Evolutionary conservation across 2,329 filamentous ascomycete species (phyloP).

Genomic region (Gremmenia infestans): DNA sequence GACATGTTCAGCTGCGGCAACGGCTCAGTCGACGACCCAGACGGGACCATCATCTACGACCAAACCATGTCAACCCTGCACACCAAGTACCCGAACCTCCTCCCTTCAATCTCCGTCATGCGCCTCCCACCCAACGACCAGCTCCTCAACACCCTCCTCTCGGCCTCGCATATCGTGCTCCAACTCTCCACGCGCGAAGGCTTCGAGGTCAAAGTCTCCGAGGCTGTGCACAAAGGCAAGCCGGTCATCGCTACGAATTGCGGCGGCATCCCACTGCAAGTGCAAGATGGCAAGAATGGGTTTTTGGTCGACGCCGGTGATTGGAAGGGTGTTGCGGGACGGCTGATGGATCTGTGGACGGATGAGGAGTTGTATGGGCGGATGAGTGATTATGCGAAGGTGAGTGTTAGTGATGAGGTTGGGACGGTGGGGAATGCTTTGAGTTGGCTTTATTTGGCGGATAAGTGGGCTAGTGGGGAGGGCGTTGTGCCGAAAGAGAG

Average conservation of each 20-base stretch:
- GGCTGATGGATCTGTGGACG: conserved; percentile 62
- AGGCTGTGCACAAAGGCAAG: conserved; percentile 74
- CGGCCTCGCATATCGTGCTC: conserved; percentile 66
- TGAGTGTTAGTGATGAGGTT: conserved; percentile 73
- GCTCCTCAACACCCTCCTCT: conserved; percentile 70
- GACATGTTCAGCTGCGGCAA: conserved; percentile 53
- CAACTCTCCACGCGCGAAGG: conserved; percentile 79
- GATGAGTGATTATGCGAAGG: conserved; percentile 60
- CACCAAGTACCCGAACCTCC: conserved; percentile 54
- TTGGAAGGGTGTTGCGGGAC: conserved; percentile 60
- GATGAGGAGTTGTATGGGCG: conserved; percentile 58
- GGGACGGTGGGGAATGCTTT: conserved; percentile 75
- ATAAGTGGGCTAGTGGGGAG: conserved; percentile 54
- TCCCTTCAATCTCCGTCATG: conserved; percentile 66
- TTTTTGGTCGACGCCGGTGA: conserved; percentile 71
- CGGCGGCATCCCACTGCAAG: conserved; percentile 77
- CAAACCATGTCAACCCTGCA: conserved; percentile 65
- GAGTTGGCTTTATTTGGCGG: conserved; percentile 72
- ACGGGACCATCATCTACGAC: conserved; percentile 67
- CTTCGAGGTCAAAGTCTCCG: conserved; percentile 83
- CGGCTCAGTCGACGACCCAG: conserved; percentile 75
- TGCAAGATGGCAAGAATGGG: conserved; percentile 66
- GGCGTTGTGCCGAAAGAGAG: conserved; percentile 46
- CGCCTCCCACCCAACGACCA: conserved; percentile 75
- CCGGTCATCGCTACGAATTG: conserved; percentile 71